Evolutionary conservation across 2,329 filamentous ascomycete species (phyloP).

Genomic region (Capronia epimyces): DNA sequence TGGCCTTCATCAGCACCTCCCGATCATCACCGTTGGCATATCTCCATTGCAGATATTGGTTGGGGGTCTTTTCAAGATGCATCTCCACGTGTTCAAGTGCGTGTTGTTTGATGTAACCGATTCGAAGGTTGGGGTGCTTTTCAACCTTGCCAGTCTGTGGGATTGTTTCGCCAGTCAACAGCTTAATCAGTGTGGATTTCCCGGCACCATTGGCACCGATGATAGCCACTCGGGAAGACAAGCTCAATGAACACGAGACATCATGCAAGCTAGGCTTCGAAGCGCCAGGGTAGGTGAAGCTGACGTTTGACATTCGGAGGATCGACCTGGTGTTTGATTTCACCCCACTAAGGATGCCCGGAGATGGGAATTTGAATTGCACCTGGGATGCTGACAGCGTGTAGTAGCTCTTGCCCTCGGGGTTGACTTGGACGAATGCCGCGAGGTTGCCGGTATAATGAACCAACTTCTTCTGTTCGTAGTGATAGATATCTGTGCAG

Average conservation of each 20-base stretch:
- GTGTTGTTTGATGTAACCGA: constrained; percentile 99
- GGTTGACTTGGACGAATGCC: constrained; percentile 76
- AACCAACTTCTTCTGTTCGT: constrained; percentile 90
- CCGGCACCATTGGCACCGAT: constrained; percentile 97
- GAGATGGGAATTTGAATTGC: constrained; percentile 96
- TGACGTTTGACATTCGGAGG: constrained; percentile 86
- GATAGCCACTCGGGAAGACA: constrained; percentile 91
- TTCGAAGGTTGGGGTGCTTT: constrained; percentile 97
- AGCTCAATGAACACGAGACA: constrained; percentile 77
- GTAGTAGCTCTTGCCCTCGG: constrained; percentile 97
- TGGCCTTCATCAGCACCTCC: constrained; percentile 96
- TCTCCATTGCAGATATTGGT: constrained; percentile 98
- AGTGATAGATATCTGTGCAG: constrained; percentile 98
- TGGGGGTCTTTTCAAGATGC: constrained; percentile 98
- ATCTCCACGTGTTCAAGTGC: constrained; percentile 98
- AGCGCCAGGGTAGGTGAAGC: constrained; percentile 87
- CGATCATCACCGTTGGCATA: constrained; percentile 96
- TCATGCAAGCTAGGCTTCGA: constrained; percentile 81
- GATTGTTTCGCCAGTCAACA: constrained; percentile 86
- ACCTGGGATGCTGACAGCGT: constrained; percentile 81
- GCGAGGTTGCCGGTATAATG: constrained; percentile 49
- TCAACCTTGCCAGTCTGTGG: constrained; percentile 81
- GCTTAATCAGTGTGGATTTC: constrained; percentile 96
- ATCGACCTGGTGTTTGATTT: constrained; percentile 93
- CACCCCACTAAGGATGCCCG: constrained; percentile 88